Evolutionary conservation across 805 yeast genomes (phyloP), one percentile per base, ranked within the genome.

Genomic region (Hemisphaericaspora nanyangensis): DNA sequence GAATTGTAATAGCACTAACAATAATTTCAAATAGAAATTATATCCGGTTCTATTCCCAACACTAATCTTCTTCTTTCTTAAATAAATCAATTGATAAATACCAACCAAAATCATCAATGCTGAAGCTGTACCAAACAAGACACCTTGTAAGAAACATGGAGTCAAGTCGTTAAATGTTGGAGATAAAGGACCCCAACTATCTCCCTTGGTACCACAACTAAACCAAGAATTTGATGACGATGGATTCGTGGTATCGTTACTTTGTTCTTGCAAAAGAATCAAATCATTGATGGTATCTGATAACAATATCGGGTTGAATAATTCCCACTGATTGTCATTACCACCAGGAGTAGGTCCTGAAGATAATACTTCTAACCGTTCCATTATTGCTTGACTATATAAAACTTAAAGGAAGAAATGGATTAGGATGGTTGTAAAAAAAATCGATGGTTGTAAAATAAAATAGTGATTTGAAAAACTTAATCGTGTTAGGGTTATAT

Each of bases 101-200:
- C 82, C 82, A 25, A 65, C 50, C 1, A 67, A 15, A 2, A 79
- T 45, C 66, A 77, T 67, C 17, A 66, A 55, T 12, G 68, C 25
- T 11, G 76, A 74, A 0, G 72, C 45, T 1, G 56, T 37, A 15
- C 74, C 64, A 38, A 73, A 65, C 5, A 79, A 46, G 0, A 64
- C 60, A 19, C 83, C 84, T 47, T 77, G 78, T 13, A 74, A 63
- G 50, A 80, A 76, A 46, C 85, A 80, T 6, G 77, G 77, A 1
- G 85, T 73, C 37, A 80, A 65, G 48, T 80, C 87, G 28, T 73
- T 73, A 52, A 74, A 52, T 33, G 43, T 19, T 2, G 63, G 44
- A 4, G 71, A 63, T 54, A 75, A 34, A 25, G 65, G 55, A 34
- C 65, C 51, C 72, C 70, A 63, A 3, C 80, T 80, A 34, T 72